Conservation (phyloP, 371 early-diverging fungal genomes). For the Nematocida homosporus region DNA sequence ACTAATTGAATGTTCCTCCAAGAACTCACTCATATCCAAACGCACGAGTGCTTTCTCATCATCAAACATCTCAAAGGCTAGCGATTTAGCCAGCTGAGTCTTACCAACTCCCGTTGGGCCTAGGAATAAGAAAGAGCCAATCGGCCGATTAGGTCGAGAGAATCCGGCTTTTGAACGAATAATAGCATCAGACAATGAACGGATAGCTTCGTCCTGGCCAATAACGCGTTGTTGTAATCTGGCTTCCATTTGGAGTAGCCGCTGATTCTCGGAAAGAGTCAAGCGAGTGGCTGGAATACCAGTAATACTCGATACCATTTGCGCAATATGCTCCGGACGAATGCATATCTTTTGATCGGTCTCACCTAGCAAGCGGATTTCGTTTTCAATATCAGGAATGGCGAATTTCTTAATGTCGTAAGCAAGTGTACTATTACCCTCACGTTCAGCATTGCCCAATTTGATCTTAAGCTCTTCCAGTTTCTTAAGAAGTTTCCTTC, state of each 20-base stretch:
- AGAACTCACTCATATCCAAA: constrained; percentile 84
- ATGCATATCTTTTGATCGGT: constrained; percentile 75
- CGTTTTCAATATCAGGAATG: constrained; percentile 73
- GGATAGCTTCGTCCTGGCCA: constrained; percentile 78
- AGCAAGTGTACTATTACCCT: constrained; percentile 59
- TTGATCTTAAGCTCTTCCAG: constrained; percentile 64
- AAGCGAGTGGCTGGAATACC: constrained; percentile 79
- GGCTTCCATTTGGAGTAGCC: constrained; percentile 75
- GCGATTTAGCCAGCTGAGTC: constrained; percentile 80
- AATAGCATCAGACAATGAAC: constrained; percentile 75
- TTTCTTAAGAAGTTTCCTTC: constrained; percentile 60
- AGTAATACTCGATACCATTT: constrained; percentile 76
- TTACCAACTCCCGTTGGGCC: constrained; percentile 86
- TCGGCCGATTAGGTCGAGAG: constrained; percentile 74
- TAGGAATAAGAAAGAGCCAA: constrained; percentile 82
- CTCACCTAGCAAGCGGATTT: constrained; percentile 70
- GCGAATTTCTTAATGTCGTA: constrained; percentile 73
- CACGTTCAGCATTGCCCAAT: constrained; percentile 63
- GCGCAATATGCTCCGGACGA: constrained; percentile 76
- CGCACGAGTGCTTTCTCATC: constrained; percentile 76
- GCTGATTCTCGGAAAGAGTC: constrained; percentile 76
- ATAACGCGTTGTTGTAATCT: constrained; percentile 73
- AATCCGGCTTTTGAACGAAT: constrained; percentile 77
- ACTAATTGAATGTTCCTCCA: constrained; percentile 76
- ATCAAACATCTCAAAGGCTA: constrained; percentile 80